Percentiles rank a stretch among this genome's conserved stretches.
phyloP scores from a whole-genome alignment of 257 asterid genomes.

The Solanum virginianum region DNA sequence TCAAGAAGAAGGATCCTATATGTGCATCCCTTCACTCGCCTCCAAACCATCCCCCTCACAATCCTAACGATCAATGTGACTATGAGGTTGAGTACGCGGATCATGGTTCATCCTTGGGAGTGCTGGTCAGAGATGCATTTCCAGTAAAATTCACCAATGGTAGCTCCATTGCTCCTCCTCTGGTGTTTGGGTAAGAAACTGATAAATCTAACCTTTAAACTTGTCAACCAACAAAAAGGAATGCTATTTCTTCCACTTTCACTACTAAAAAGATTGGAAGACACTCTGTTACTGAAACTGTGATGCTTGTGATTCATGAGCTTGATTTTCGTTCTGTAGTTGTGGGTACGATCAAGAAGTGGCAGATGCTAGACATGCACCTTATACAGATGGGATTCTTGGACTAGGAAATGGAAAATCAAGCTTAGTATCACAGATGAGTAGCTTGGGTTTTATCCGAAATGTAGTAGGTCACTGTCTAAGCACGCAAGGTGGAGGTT shows the following conservation, averaged over 20 bases:
- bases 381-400: slow-evolving; percentile 78
- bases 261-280: background rate
- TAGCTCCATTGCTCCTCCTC: slow-evolving; percentile 32
- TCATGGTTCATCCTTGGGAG: slow-evolving; percentile 66
- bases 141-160: slow-evolving; percentile 57
- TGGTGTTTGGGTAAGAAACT: slow-evolving; percentile 56
- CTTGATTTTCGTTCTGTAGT: slow-evolving; percentile 20
- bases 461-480: slow-evolving; percentile 82
- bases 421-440: slow-evolving; percentile 58
- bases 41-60: slow-evolving; percentile 12
- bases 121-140: slow-evolving; percentile 55
- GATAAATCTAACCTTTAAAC: background rate
- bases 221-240: background rate
- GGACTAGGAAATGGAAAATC: slow-evolving; percentile 84
- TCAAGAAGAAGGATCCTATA: slow-evolving; percentile 52
- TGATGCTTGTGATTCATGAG: background rate
- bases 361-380: slow-evolving; percentile 29
- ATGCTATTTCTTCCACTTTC: background rate
- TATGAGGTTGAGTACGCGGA: slow-evolving; percentile 80
- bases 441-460: slow-evolving; percentile 34
- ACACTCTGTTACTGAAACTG: background rate
- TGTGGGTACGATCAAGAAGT: slow-evolving; percentile 88
- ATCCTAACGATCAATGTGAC: slow-evolving; percentile 73
- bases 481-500: slow-evolving; percentile 69
- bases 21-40: slow-evolving; percentile 48